A percentile compares a stretch with the other conserved stretches of the same genome.
phyloP scores from a whole-genome alignment of 192 early-diverging fungal species.

The Polychytrium aggregatum region DNA sequence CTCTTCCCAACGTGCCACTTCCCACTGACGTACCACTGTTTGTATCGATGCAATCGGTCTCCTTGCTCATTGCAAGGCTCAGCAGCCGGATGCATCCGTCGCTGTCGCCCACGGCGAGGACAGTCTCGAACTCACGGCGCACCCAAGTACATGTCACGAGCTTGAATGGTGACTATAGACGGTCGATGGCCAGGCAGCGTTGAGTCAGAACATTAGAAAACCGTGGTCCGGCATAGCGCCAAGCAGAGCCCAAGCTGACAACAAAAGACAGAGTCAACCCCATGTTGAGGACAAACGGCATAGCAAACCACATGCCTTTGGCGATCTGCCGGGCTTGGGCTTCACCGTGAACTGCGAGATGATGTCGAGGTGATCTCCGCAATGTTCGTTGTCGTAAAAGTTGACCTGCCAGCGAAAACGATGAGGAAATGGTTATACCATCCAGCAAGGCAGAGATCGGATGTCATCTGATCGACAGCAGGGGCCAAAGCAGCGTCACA shows the following conservation, averaged over 20 bases:
- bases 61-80: conserved; percentile 61
- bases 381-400: conserved; percentile 88
- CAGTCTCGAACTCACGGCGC: conserved; percentile 49
- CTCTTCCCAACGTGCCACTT: no score
- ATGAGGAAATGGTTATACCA: neutral
- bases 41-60: conserved; percentile 45
- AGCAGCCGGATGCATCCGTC: conserved; percentile 56
- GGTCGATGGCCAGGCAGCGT: neutral
- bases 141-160: conserved; percentile 68
- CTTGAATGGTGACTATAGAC: conserved; percentile 8
- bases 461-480: neutral
- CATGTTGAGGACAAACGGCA: neutral
- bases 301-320: neutral
- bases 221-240: neutral
- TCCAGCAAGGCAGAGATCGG: neutral
- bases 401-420: conserved; percentile 54
- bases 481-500: neutral
- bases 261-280: neutral
- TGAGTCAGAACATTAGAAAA: neutral
- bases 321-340: conserved; percentile 2
- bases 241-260: neutral
- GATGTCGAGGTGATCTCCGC: conserved; percentile 85
- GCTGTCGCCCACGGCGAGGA: conserved; percentile 56
- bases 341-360: conserved; percentile 78
- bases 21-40: conserved; percentile 53